A percentile compares a stretch with the other conserved stretches of the same genome.
phyloP scores from a whole-genome alignment of 805 yeast species.

The Saccharomycopsis selenospora region DNA sequence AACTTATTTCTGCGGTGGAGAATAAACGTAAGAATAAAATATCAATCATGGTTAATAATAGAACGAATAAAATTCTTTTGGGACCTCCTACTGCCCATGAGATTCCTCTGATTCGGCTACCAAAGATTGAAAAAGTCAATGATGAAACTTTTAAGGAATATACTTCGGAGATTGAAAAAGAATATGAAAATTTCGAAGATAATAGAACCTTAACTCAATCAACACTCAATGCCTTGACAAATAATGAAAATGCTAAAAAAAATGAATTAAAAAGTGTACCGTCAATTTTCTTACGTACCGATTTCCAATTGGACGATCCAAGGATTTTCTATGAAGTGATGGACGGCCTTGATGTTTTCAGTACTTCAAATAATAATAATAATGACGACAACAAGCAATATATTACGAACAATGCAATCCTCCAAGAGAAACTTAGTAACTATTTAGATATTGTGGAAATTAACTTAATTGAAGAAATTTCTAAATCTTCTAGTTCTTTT shows the following conservation, averaged over 20 bases:
- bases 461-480: conserved; percentile 72
- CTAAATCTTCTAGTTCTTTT: conserved; percentile 76
- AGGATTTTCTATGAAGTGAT: conserved; percentile 70
- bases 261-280: conserved; percentile 48
- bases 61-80: conserved; percentile 40
- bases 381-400: conserved; percentile 26
- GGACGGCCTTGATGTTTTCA: conserved; percentile 43
- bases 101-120: conserved; percentile 72
- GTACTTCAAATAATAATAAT: conserved; percentile 20
- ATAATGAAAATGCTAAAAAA: neutral
- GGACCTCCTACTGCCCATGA: conserved; percentile 71
- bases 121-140: conserved; percentile 42
- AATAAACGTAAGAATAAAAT: conserved; percentile 30
- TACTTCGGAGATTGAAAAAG: conserved; percentile 35
- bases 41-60: conserved; percentile 26
- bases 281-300: conserved; percentile 51
- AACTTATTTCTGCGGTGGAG: conserved; percentile 59
- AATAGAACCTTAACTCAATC: conserved; percentile 37
- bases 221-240: conserved; percentile 32
- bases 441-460: conserved; percentile 83
- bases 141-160: conserved; percentile 39
- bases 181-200: conserved; percentile 38
- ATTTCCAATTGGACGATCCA: conserved; percentile 83
- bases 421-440: conserved; percentile 74
- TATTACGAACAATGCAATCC: conserved; percentile 42